Evolutionary conservation across 1,284 basidiomycete genomes (phyloP).

Genomic region (Lentinula novae-zelandiae): DNA sequence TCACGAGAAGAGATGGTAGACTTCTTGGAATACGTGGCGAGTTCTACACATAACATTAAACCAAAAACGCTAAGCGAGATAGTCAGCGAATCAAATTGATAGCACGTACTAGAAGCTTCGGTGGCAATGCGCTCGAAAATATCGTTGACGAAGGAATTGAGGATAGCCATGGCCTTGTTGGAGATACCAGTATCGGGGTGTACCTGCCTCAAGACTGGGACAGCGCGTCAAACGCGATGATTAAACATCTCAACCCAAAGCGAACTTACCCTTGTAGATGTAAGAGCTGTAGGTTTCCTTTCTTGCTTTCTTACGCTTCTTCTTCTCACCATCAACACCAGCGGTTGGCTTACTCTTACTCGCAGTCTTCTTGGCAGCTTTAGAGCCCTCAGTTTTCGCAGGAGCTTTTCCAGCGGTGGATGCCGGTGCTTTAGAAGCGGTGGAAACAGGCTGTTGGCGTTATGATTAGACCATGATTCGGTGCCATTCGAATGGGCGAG

Average conservation of each 20-base stretch:
- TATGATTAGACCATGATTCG: not conserved
- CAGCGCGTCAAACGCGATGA: constrained; percentile 6
- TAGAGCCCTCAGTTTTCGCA: constrained; percentile 67
- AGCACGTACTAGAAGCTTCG: constrained; percentile 70
- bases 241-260: constrained; percentile 1
- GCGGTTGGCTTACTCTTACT: constrained; percentile 56
- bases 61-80: constrained; percentile 34
- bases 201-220: constrained; percentile 75
- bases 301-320: constrained; percentile 84
- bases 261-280: constrained; percentile 80
- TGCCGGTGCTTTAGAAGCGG: constrained; percentile 74
- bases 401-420: constrained; percentile 77
- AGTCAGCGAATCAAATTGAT: not conserved
- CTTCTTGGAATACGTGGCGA: constrained; percentile 83
- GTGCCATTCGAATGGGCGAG: not conserved
- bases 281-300: constrained; percentile 90
- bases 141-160: constrained; percentile 80
- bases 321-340: constrained; percentile 64
- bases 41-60: constrained; percentile 39
- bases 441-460: constrained; percentile 50
- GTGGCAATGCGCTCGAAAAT: constrained; percentile 83
- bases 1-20: constrained; percentile 86
- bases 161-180: constrained; percentile 84
- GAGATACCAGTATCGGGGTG: constrained; percentile 86
- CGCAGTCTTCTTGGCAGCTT: constrained; percentile 57